Evolutionary conservation across 2,329 filamentous ascomycete species (phyloP), one percentile per base, ranked within the genome.

Genomic region (Didymella arachidicola): DNA sequence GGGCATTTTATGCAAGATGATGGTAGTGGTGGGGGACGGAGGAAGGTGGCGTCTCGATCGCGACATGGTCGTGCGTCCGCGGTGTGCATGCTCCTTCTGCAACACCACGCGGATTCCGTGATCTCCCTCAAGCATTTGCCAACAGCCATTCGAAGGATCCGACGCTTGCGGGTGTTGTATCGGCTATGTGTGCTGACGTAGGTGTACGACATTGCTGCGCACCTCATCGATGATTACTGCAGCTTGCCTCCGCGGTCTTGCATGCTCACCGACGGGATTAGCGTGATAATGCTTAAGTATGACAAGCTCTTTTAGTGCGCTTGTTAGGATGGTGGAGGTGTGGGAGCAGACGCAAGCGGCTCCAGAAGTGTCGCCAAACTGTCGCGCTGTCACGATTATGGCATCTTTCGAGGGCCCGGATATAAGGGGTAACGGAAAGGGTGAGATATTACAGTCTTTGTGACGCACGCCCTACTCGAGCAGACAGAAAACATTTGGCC

Each of bases 1-100:
- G 16, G 51, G 26, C n/a, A n/a, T 41, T 5, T 54, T 51, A 51
- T 59, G 56, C 45, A 59, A 45, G 39, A 46, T 42, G 39, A 59
- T 49, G 50, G 12, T 27, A 26, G 44, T 50, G 18, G 43, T 19
- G 56, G 26, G 26, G 49, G 44, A 38, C 42, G 38, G 44, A 50
- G 42, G 25, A 22, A 36, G 47, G 42, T 32, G 45, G 45, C 39
- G 32, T 53, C 25, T 19, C 2, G n/a, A 39, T 49, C 30, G 49
- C 44, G 30, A 53, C 44, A 43, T 53, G 29, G 30, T 57, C 36
- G 29, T 48, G 48, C 36, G 10, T 53, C 55, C 49, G 49, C 49
- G 50, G 38, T 52, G 43, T 27, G 29, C 16, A 29, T 32, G 26
- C 29, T 39, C 38, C 36, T 36, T 30, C 22, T 43, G 29, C 49